phyloP scores from a whole-genome alignment of 2,329 filamentous ascomycete genomes.

The Xylaria polymorpha region DNA sequence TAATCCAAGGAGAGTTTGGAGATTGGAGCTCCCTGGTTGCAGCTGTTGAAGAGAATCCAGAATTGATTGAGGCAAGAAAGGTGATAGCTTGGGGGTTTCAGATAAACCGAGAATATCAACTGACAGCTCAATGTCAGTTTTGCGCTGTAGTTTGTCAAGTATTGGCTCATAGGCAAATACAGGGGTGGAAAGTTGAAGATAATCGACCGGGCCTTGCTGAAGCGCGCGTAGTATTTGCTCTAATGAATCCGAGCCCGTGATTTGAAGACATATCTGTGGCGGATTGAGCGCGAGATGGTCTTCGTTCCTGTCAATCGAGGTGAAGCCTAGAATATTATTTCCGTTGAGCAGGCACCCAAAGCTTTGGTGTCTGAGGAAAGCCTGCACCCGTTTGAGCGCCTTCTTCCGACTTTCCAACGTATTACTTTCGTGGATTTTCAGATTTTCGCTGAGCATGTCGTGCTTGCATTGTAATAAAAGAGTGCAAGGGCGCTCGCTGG shows the following conservation, averaged over 20 bases:
- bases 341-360: conserved; percentile 70
- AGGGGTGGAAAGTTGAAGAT: conserved; percentile 72
- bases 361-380: conserved; percentile 67
- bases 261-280: conserved; percentile 49
- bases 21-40: conserved; percentile 6
- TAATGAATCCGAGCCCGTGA: conserved; percentile 57
- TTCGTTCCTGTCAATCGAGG: conserved; percentile 46
- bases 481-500: conserved; percentile 49
- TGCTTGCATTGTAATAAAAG: conserved; percentile 56
- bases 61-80: conserved; percentile 25
- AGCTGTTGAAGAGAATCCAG: not conserved
- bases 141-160: conserved; percentile 67
- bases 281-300: conserved; percentile 36
- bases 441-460: conserved; percentile 59
- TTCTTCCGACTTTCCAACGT: conserved; percentile 52
- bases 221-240: conserved; percentile 60
- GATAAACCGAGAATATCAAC: conserved; percentile 60
- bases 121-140: conserved; percentile 66
- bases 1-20: conserved; percentile 27
- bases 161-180: conserved; percentile 78
- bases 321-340: conserved; percentile 68
- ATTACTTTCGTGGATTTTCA: conserved; percentile 39
- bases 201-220: conserved; percentile 52
- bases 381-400: conserved; percentile 60
- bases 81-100: conserved; percentile 32